A percentile compares a stretch with the other conserved stretches of the same genome.
Evolutionary conservation across 2,329 filamentous ascomycete species (phyloP).

Genomic region (Penicillium sp.): DNA sequence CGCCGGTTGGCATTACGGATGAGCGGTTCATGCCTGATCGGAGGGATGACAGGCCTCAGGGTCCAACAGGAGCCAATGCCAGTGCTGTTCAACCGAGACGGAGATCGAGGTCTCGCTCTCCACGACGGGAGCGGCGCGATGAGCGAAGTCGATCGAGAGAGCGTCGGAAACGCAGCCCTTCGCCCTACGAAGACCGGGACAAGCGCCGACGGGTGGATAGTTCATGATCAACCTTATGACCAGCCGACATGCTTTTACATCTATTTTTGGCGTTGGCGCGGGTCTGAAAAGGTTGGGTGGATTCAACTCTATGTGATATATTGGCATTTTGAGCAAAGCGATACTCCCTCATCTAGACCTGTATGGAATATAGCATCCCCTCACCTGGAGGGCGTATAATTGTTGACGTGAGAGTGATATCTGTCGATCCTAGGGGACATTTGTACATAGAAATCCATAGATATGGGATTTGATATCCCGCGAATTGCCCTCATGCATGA

Average conservation of each 20-base stretch:
- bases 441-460: slow-evolving; percentile 9
- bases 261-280: slow-evolving; percentile 19
- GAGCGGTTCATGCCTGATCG: slow-evolving; percentile 46
- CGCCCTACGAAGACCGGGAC: slow-evolving; percentile 40
- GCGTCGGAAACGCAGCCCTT: slow-evolving; percentile 43
- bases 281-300: slow-evolving; percentile 14
- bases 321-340: slow-evolving; percentile 15
- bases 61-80: slow-evolving; percentile 46
- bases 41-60: slow-evolving; percentile 29
- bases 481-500: neutral
- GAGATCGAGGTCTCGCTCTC: slow-evolving; percentile 45
- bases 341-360: slow-evolving; percentile 4
- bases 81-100: slow-evolving; percentile 38
- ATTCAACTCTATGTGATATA: slow-evolving; percentile 5
- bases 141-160: slow-evolving; percentile 43
- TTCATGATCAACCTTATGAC: slow-evolving; percentile 16
- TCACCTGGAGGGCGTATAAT: slow-evolving; percentile 18
- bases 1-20: slow-evolving; percentile 39
- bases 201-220: slow-evolving; percentile 38
- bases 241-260: slow-evolving; percentile 7
- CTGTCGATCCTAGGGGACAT: neutral
- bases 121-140: slow-evolving; percentile 39
- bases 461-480: neutral
- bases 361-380: slow-evolving; percentile 9
- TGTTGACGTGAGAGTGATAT: slow-evolving; percentile 6